Evolutionary conservation across 2,329 filamentous ascomycete genomes (phyloP).

Genomic region (Aspergillus awamori): DNA sequence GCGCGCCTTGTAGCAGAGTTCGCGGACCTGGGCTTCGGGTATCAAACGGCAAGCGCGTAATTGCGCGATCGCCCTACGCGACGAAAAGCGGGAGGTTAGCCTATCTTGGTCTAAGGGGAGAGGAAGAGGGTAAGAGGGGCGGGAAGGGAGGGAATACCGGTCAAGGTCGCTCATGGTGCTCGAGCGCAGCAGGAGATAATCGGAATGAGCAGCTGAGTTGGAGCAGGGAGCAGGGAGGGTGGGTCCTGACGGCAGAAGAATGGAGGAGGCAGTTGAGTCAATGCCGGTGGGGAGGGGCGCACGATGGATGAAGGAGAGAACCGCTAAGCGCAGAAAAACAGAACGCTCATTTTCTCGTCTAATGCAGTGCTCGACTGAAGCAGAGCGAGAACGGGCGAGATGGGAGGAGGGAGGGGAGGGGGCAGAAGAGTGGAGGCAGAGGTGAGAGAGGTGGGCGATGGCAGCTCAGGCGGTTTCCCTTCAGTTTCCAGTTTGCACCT

Average conservation of each 20-base stretch:
- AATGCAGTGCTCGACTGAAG: neutral
- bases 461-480: too few species aligned
- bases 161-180: slow-evolving; percentile 86
- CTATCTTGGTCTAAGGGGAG: neutral
- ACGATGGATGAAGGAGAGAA: slow-evolving; percentile 16
- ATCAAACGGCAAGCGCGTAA: slow-evolving; percentile 95
- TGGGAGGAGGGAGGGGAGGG: slow-evolving; percentile 1
- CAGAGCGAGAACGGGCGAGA: slow-evolving; percentile 2
- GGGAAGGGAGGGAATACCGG: slow-evolving; percentile 59
- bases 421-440: slow-evolving; percentile 11
- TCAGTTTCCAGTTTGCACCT: neutral
- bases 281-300: slow-evolving; percentile 14
- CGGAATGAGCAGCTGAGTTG: slow-evolving; percentile 10
- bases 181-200: slow-evolving; percentile 15
- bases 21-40: slow-evolving; percentile 90
- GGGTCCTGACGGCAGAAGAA: slow-evolving; percentile 22
- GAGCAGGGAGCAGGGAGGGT: slow-evolving; percentile 14
- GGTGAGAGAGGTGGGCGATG: slow-evolving; percentile 5
- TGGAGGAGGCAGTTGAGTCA: slow-evolving; percentile 14
- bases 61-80: slow-evolving; percentile 82
- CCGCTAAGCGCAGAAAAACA: slow-evolving; percentile 23
- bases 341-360: slow-evolving; percentile 25
- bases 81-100: slow-evolving; percentile 12
- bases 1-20: slow-evolving; percentile 94
- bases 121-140: neutral